phyloP scores from a whole-genome alignment of 2,329 filamentous ascomycete genomes.

The Ophiocordyceps australis region DNA sequence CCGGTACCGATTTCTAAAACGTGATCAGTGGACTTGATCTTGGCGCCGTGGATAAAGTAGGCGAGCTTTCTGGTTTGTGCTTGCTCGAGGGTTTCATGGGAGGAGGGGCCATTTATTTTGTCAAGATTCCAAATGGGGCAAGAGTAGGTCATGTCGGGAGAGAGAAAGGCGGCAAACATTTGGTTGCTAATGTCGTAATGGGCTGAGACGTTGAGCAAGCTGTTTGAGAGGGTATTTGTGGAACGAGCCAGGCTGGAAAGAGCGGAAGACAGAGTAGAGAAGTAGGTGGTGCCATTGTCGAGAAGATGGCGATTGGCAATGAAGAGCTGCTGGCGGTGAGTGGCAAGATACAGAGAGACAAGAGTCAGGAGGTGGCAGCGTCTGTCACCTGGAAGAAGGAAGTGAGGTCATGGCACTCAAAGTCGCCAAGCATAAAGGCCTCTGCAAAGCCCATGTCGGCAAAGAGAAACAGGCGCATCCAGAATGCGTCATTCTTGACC shows the following conservation, averaged over 20 bases:
- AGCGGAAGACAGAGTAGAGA: slow-evolving; percentile 38
- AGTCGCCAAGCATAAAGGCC: slow-evolving; percentile 55
- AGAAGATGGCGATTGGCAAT: slow-evolving; percentile 48
- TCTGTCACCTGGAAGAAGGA: slow-evolving; percentile 45
- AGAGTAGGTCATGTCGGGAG: slow-evolving; percentile 61
- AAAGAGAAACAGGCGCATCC: slow-evolving; percentile 50
- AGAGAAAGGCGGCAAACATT: slow-evolving; percentile 58
- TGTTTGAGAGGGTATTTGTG: slow-evolving; percentile 37
- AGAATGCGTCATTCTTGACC: slow-evolving; percentile 49
- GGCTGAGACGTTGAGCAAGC: slow-evolving; percentile 47
- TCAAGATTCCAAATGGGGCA: slow-evolving; percentile 43
- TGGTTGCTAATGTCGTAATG: slow-evolving; percentile 65
- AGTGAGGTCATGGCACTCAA: slow-evolving; percentile 47
- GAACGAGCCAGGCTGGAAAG: slow-evolving; percentile 38
- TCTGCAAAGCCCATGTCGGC: slow-evolving; percentile 62
- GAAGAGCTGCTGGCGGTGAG: slow-evolving; percentile 35
- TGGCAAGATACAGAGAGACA: neutral
- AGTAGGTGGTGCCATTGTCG: slow-evolving; percentile 43
- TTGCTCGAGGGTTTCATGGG: slow-evolving; percentile 37
- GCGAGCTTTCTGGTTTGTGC: slow-evolving; percentile 51
- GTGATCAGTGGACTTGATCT: slow-evolving; percentile 45
- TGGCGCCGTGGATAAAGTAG: slow-evolving; percentile 46
- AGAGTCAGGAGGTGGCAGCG: neutral
- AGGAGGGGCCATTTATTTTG: neutral
- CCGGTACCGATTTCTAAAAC: slow-evolving; percentile 61